These are phyloP conservation scores for Rubus parviflorus DNA, from an alignment of 306 rosid genomes.

Conservation along the genomic window DNA sequence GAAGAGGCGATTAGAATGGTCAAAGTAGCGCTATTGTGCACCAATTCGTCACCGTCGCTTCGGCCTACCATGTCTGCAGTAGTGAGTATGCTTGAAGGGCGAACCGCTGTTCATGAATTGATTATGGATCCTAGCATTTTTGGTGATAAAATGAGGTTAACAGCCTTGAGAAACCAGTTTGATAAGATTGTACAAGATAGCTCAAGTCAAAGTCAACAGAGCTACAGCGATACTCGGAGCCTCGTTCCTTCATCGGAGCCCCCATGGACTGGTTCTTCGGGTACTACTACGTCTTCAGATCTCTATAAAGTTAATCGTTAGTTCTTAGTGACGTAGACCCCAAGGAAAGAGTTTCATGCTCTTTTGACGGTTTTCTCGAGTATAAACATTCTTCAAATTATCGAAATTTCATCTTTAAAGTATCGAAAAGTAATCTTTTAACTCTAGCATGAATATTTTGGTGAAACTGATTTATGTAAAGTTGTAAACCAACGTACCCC, in stretches of 20 bases:
- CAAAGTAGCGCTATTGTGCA: slow-evolving; percentile 26
- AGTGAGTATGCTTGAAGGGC: slow-evolving; percentile 24
- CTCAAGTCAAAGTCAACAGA: background rate
- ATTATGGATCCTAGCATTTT: slow-evolving; percentile 5
- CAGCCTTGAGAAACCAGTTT: slow-evolving; percentile 1
- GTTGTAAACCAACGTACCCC: no score
- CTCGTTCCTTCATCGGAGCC: background rate
- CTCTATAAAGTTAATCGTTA: background rate
- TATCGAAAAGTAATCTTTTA: background rate
- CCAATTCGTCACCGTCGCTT: slow-evolving; percentile 18
- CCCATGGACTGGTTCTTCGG: background rate
- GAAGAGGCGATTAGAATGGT: slow-evolving; percentile 9
- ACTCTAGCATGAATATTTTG: background rate
- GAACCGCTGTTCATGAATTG: background rate
- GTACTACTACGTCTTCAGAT: slow-evolving; percentile 1
- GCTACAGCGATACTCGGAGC: background rate
- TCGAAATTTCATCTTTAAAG: background rate
- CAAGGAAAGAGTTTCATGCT: background rate
- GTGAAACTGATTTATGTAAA: background rate
- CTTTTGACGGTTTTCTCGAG: background rate
- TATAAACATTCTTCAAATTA: background rate
- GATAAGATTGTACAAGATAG: background rate
- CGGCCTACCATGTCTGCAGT: slow-evolving; percentile 28
- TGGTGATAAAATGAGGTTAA: background rate
- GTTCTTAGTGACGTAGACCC: no score